Conservation (phyloP, 345 rosid genomes). For the Pugionium cornutum region DNA sequence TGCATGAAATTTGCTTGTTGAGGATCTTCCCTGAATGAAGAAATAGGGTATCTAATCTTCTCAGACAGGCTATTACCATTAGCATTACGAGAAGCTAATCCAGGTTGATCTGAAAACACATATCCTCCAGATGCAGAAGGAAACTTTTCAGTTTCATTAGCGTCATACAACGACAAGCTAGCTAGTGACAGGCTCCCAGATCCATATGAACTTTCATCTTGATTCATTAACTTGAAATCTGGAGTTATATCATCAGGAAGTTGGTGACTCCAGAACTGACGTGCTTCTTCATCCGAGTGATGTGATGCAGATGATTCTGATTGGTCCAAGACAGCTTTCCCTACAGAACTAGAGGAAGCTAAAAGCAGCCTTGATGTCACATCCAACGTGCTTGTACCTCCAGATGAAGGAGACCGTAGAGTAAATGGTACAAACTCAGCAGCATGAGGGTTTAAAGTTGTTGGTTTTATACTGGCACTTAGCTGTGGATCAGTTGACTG, state of each 20-base stretch:
- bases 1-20: slow-evolving; percentile 48
- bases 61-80: slow-evolving; percentile 60
- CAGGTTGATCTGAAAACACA: slow-evolving; percentile 51
- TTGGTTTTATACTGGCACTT: slow-evolving; percentile 54
- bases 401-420: slow-evolving; percentile 59
- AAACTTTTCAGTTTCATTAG: slow-evolving; percentile 54
- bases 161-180: slow-evolving; percentile 70
- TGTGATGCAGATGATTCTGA: slow-evolving; percentile 74
- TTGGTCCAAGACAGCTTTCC: slow-evolving; percentile 70
- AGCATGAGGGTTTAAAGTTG: slow-evolving; percentile 89
- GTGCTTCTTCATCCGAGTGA: slow-evolving; percentile 91
- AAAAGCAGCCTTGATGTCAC: slow-evolving; percentile 45
- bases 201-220: slow-evolving; percentile 65
- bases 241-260: slow-evolving; percentile 98
- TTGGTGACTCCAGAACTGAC: slow-evolving; percentile 88
- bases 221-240: slow-evolving; percentile 76
- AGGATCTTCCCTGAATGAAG: slow-evolving; percentile 68
- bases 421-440: slow-evolving; percentile 91
- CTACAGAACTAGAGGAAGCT: slow-evolving; percentile 55
- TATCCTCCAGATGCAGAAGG: slow-evolving; percentile 55
- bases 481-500: slow-evolving; percentile 62
- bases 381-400: slow-evolving; percentile 52
- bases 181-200: slow-evolving; percentile 65
- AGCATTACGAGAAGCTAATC: slow-evolving; percentile 29
- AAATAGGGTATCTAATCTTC: slow-evolving; percentile 56